Percentiles rank a stretch among this genome's conserved stretches.
Evolutionary conservation across 257 asterid genomes (phyloP).

Genomic region (Anisodus tanguticus): DNA sequence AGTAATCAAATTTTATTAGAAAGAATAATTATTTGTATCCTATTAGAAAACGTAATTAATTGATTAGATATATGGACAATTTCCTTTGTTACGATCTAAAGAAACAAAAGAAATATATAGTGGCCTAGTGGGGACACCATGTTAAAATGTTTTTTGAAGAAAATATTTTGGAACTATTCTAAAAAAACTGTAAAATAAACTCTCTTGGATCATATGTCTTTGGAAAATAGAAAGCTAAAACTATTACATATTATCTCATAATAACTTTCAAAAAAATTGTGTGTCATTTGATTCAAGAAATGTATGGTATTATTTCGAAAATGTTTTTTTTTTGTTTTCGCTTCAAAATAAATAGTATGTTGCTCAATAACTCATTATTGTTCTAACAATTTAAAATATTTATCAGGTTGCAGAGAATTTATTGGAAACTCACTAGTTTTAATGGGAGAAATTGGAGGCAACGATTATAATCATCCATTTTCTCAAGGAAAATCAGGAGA

Average conservation of each 20-base stretch:
- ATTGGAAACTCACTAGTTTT: conserved; percentile 18
- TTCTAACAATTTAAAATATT: background rate
- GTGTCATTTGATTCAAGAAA: background rate
- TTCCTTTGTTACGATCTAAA: background rate
- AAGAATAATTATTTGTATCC: background rate
- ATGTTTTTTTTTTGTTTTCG: background rate
- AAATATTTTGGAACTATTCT: background rate
- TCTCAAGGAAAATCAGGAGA: background rate
- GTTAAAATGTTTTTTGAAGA: background rate
- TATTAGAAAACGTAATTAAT: background rate
- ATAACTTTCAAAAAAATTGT: background rate
- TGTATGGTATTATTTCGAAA: background rate
- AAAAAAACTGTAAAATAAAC: background rate
- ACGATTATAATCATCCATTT: conserved; percentile 41
- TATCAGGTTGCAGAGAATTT: conserved; percentile 26
- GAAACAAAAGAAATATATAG: background rate
- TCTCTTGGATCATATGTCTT: background rate
- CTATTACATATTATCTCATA: no score
- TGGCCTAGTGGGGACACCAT: conserved; percentile 17
- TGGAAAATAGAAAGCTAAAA: background rate
- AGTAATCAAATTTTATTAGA: background rate
- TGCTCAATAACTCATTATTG: background rate
- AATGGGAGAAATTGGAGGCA: conserved; percentile 48
- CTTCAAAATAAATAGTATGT: no score
- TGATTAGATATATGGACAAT: background rate